Evolutionary conservation across 495 filamentous ascomycete genomes (phyloP), one percentile per base, ranked within the genome.

Genomic region (Neurospora africana): DNA sequence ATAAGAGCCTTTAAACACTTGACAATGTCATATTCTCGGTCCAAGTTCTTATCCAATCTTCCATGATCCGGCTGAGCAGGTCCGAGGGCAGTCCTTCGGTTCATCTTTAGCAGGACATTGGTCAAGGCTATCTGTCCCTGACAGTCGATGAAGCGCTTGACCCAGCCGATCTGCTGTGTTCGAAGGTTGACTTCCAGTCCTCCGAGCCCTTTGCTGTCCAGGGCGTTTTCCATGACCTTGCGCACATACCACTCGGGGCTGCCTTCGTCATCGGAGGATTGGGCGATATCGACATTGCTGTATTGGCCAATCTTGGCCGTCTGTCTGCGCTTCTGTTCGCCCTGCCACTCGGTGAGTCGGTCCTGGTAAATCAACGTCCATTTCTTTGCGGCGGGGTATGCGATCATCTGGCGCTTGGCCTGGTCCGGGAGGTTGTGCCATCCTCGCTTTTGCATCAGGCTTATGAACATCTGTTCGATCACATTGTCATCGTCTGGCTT

Each of bases 191-290:
- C 96, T 79, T 93, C 93, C 76, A 99, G 82, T 83, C 93, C 96
- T 67, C 91, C 91, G 21, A 99, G 83, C 69, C 97, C 92, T 83
- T 99, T 97, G 70, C 91, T 87, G 58, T 93, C 93, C 74, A 99
- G 94, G 37, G 87, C 92, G 79, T 97, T 95, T 74, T 97, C 94
- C 93, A 98, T 93, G 41, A 99, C 92, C 81, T 93, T 96, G 78
- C 91, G 91, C 23, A 99, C 96, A 83, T 95, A 99, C 95, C 95
- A 99, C 82, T 99, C 96, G 3, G 95, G 95, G 71, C 91, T 96
- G 27, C 93, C 96, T 78, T 98, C 95, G 77, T 98, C 95, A 77
- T 97, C 93, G 6, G 93, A 93, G 70, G 90, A 86, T 67, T 87
- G 86, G 38, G 94, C 83, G 61, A 93, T 84, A 68, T 87, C 85